These are phyloP conservation scores for Teratosphaeria nubilosa DNA, from an alignment of 2,329 filamentous ascomycete genomes.

Conservation along the genomic window DNA sequence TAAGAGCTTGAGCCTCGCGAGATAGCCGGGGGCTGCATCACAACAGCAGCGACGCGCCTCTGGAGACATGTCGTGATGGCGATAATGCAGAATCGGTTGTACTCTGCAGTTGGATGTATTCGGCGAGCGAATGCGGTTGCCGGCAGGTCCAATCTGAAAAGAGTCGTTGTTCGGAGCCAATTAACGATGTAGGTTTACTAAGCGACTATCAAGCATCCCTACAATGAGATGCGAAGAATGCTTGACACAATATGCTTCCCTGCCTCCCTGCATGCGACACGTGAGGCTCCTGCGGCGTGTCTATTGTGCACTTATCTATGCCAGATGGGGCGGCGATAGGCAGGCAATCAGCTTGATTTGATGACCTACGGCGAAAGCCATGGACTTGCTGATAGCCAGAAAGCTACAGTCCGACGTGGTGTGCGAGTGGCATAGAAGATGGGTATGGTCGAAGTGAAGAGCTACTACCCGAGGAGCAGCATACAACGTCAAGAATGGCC, in stretches of 20 bases:
- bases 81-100: not conserved
- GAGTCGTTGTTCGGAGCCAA: not conserved
- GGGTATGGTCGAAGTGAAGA: not conserved
- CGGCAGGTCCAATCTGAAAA: not conserved
- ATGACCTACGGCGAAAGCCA: not conserved
- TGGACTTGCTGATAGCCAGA: not conserved
- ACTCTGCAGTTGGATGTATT: not conserved
- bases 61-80: not conserved
- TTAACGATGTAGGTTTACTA: not conserved
- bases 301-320: not conserved
- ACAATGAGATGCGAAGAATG: not conserved
- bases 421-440: not conserved
- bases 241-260: not conserved
- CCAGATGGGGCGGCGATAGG: not conserved
- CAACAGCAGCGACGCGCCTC: not conserved
- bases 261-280: not conserved
- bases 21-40: not conserved
- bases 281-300: not conserved
- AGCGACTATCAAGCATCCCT: not conserved
- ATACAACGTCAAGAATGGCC: not conserved
- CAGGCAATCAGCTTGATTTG: not conserved
- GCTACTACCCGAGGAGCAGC: not conserved
- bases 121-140: not conserved
- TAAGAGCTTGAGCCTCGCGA: not conserved
- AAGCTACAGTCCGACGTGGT: not conserved